Conservation (phyloP, 2,329 filamentous ascomycete genomes). For the Cladophialophora bantiana region DNA sequence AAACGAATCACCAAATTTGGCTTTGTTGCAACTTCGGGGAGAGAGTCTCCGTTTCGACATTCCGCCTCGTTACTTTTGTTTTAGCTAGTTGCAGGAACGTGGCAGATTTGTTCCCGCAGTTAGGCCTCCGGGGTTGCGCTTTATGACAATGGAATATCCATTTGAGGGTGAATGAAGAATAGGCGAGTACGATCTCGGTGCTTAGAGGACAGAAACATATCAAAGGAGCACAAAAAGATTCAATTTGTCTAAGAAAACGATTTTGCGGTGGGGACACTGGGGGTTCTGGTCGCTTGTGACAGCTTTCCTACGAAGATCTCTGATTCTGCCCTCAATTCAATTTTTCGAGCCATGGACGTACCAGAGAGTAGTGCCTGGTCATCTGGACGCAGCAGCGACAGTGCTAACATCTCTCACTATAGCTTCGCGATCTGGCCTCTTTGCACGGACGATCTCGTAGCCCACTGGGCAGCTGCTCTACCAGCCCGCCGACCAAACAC, state of each 20-base stretch:
- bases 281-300: too few relatives aligned
- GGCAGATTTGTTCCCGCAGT: neutral
- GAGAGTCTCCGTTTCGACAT: neutral
- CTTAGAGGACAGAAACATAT: too few relatives aligned
- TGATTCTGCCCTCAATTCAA: neutral
- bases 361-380: too few relatives aligned
- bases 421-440: neutral
- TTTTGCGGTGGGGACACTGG: too few relatives aligned
- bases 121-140: too few relatives aligned
- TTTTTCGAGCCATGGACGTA: too few relatives aligned
- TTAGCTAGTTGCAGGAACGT: neutral
- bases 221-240: too few relatives aligned
- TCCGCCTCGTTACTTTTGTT: neutral
- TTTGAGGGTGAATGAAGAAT: too few relatives aligned
- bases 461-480: conserved; percentile 40
- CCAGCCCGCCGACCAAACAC: conserved; percentile 60
- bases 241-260: too few relatives aligned
- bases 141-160: too few relatives aligned
- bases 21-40: neutral
- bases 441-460: neutral
- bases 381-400: neutral
- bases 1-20: neutral
- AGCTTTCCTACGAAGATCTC: neutral
- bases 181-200: too few relatives aligned
- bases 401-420: neutral